phyloP scores from a whole-genome alignment of 1,139 yeast genomes.

The Lodderomyces jiufengensis region DNA sequence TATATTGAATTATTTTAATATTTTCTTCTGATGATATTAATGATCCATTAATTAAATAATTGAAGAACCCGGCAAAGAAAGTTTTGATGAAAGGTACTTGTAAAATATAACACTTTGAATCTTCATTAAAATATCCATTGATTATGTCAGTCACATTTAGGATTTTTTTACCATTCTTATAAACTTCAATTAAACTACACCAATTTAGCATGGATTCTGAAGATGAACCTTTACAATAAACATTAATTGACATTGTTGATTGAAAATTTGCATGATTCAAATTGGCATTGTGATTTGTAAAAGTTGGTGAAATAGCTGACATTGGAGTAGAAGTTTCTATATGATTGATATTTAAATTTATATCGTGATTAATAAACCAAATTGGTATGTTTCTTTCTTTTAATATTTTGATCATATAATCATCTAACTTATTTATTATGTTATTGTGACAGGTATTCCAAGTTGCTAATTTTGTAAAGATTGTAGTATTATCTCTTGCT shows the following conservation, averaged over 20 bases:
- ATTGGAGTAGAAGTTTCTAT: constrained; percentile 14
- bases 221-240: constrained; percentile 10
- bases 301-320: constrained; percentile 10
- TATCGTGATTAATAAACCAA: constrained; percentile 14
- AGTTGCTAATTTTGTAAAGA: constrained; percentile 4
- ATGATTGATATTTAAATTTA: constrained; percentile 10
- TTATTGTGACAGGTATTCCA: neutral
- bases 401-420: constrained; percentile 2
- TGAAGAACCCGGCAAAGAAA: constrained; percentile 40
- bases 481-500: constrained; percentile 4
- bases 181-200: constrained; percentile 33
- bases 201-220: constrained; percentile 25
- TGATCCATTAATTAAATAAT: constrained; percentile 33
- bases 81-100: constrained; percentile 37
- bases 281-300: constrained; percentile 16
- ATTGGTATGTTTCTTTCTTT: constrained; percentile 8
- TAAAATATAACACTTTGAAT: constrained; percentile 22
- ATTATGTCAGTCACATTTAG: constrained; percentile 29
- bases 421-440: neutral
- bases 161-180: constrained; percentile 18
- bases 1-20: constrained; percentile 30
- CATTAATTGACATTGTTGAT: constrained; percentile 27
- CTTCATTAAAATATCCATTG: constrained; percentile 30
- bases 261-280: constrained; percentile 25
- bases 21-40: constrained; percentile 20